Percentiles rank a stretch among this genome's conserved stretches.
Conservation (phyloP, 192 early-diverging fungal genomes). For the Chytriomyces hyalinus region DNA sequence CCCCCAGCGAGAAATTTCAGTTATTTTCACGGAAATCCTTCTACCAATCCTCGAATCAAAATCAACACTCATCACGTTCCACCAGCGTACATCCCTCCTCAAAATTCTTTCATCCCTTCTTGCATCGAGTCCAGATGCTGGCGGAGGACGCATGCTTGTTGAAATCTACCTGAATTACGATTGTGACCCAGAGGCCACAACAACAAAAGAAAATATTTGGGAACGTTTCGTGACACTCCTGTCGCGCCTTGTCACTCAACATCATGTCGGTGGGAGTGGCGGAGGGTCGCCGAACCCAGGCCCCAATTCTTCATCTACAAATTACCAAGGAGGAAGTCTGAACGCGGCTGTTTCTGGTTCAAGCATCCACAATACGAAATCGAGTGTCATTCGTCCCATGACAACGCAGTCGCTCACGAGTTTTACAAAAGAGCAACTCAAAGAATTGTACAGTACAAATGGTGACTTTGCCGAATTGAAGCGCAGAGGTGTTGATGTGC, state of each 20-base stretch:
- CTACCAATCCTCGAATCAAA: constrained; percentile 85
- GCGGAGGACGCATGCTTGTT: constrained; percentile 72
- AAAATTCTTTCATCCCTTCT: constrained; percentile 71
- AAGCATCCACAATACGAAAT: constrained; percentile 4
- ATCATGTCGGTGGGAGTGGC: constrained; percentile 36
- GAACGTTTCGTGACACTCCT: constrained; percentile 81
- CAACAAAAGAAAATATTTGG: constrained; percentile 79
- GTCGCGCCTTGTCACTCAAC: constrained; percentile 59
- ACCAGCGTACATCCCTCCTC: constrained; percentile 78
- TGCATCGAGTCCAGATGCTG: constrained; percentile 63
- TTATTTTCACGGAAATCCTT: constrained; percentile 87
- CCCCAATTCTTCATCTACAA: not conserved
- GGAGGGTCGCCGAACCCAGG: constrained; percentile 38
- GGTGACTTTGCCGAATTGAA: constrained; percentile 60
- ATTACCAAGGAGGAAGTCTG: not conserved
- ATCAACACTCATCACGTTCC: constrained; percentile 51
- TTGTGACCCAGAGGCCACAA: constrained; percentile 75
- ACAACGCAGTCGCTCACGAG: constrained; percentile 55
- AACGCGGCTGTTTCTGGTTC: constrained; percentile 38
- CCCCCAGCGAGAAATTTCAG: constrained; percentile 77
- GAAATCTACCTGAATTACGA: constrained; percentile 96
- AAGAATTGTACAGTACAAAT: constrained; percentile 54
- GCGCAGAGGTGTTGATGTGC: constrained; percentile 57
- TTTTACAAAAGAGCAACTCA: constrained; percentile 62
- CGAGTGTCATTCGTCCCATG: constrained; percentile 35